These are phyloP conservation scores for Plasmopara halstedii DNA, from an alignment of 352 stramenopile genomes.

Conservation along the genomic window DNA sequence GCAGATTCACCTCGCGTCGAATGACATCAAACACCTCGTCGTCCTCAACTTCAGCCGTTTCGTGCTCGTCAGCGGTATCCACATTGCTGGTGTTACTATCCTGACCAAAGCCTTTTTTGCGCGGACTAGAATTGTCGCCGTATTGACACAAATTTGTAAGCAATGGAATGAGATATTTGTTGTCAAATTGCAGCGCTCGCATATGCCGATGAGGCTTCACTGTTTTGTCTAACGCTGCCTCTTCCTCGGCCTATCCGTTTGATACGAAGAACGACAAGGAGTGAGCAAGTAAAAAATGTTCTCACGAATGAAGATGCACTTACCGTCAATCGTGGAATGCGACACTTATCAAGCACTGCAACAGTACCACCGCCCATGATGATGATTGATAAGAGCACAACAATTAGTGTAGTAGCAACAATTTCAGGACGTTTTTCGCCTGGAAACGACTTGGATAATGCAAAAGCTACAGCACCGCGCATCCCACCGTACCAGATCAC, in stretches of 20 bases:
- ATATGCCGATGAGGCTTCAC: conserved; percentile 81
- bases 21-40: conserved; percentile 74
- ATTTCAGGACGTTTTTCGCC: conserved; percentile 81
- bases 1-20: conserved; percentile 33
- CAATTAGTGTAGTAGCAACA: conserved; percentile 85
- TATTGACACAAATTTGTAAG: conserved; percentile 70
- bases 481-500: conserved; percentile 94
- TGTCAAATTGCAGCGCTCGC: conserved; percentile 74
- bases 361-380: conserved; percentile 87
- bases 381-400: conserved; percentile 90
- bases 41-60: conserved; percentile 24
- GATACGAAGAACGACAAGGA: conserved; percentile 11
- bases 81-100: conserved; percentile 36
- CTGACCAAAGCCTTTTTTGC: conserved; percentile 29
- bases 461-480: conserved; percentile 89
- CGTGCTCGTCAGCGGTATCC: conserved; percentile 24
- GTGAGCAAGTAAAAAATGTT: conserved; percentile 1
- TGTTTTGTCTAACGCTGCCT: conserved; percentile 62
- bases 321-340: conserved; percentile 81
- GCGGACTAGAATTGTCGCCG: conserved; percentile 20
- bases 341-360: conserved; percentile 74
- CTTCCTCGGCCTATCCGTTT: conserved; percentile 50
- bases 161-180: conserved; percentile 79
- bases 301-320: conserved; percentile 6
- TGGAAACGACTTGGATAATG: conserved; percentile 86